Evolutionary conservation across 2,329 filamentous ascomycete genomes (phyloP), one percentile per base, ranked within the genome.

Genomic region (Xylariaceae sp.): DNA sequence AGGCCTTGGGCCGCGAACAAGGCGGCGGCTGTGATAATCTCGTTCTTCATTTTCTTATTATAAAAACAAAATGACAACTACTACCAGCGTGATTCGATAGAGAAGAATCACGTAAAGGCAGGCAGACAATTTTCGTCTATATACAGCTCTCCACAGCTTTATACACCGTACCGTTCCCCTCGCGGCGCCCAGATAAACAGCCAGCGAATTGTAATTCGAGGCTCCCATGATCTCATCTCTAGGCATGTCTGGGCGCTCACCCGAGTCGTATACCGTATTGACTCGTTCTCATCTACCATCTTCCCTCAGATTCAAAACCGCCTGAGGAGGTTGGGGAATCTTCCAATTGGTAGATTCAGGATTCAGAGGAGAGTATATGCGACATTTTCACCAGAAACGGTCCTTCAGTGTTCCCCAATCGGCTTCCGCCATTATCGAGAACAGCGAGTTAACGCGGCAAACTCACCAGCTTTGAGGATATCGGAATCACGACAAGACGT

Each of bases 1-100:
- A 59, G 17, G 17, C 28, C 47, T 6, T 19, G 56, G 3, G 28
- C 49, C 6, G 46, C 61, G 72, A 65, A 58, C 43, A 65, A 31
- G 33, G 48, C 46, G 17, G 45, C 54, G 26, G 50, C 7, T 11
- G 33, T 21, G 16, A 58, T 17, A 36, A 45, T 16, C n/a, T 58
- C 39, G 33, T 24, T 46, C 45, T 50, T 58, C 56, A 58, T 58
- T 16, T 33, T 55, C n/a, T n/a, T n/a, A n/a, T n/a, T n/a, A n/a
- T n/a, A n/a, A n/a, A n/a, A n/a, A n/a, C n/a, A n/a, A n/a, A n/a
- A n/a, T n/a, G n/a, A n/a, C n/a, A n/a, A n/a, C n/a, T n/a, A n/a
- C n/a, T n/a, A 33, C 39, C 24, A 11, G 28, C 23, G 5, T 33
- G 39, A 45, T n/a, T 33, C 40, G 51, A 50, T 29, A 16, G 5